These are phyloP conservation scores for Triticum timopheevii DNA, from an alignment of 176 grass and related monocot genomes.

Conservation along the genomic window DNA sequence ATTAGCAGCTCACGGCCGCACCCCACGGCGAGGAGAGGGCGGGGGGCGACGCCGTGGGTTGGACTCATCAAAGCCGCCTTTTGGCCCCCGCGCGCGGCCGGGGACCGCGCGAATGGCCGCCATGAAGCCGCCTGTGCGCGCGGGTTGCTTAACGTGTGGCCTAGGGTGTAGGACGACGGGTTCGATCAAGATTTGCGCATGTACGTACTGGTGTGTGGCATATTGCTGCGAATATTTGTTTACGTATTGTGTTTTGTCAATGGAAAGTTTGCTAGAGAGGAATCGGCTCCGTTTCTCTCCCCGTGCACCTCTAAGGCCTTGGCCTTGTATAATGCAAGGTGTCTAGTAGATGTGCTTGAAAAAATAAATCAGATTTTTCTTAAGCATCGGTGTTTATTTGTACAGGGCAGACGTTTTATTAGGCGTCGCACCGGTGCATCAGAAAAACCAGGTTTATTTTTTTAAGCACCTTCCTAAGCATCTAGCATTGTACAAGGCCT, in stretches of 20 bases:
- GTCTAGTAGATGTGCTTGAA: too few relatives aligned
- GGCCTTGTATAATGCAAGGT: too few relatives aligned
- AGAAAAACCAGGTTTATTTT: too few relatives aligned
- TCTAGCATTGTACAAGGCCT: too few relatives aligned
- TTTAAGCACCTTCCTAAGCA: too few relatives aligned
- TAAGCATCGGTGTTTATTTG: too few relatives aligned
- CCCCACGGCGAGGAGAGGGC: not conserved
- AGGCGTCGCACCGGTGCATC: too few relatives aligned
- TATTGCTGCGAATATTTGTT: too few relatives aligned
- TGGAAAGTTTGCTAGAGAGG: not conserved
- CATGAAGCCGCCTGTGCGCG: not conserved
- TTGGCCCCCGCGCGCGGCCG: not conserved
- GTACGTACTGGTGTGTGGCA: too few relatives aligned
- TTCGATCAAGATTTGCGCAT: not conserved
- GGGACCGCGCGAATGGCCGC: not conserved
- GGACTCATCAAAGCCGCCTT: not conserved
- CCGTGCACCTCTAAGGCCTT: not conserved
- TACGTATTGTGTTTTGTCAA: not conserved
- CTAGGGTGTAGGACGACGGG: not conserved
- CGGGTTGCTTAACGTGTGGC: not conserved
- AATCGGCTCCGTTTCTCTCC: not conserved
- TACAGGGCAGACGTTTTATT: too few relatives aligned
- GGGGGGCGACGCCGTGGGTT: slow-evolving; percentile 6
- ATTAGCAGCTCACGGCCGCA: not conserved
- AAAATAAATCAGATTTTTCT: too few relatives aligned